These are phyloP conservation scores for Pythium oligandrum DNA, from an alignment of 352 stramenopile species.

Conservation along the genomic window DNA sequence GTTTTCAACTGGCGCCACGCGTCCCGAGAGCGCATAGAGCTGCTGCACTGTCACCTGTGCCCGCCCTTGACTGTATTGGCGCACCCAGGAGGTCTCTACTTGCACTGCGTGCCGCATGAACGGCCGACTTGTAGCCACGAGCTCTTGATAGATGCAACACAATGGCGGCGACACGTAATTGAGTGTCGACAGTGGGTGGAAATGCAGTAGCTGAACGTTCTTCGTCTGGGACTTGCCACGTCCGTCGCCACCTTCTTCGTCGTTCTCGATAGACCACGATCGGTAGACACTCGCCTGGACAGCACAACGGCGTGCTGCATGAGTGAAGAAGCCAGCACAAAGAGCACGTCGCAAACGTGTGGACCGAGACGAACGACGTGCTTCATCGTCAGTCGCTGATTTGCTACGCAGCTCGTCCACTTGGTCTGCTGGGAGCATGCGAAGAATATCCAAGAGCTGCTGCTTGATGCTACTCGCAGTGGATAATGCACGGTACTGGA, in stretches of 20 bases:
- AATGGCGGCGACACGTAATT: constrained; percentile 36
- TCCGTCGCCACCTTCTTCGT: constrained; percentile 4
- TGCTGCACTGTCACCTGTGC: constrained; percentile 20
- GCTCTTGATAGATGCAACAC: constrained; percentile 66
- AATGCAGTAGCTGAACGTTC: constrained; percentile 48
- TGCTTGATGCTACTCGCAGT: constrained; percentile 45
- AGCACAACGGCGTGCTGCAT: constrained; percentile 56
- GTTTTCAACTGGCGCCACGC: no score
- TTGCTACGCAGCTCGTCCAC: constrained; percentile 13
- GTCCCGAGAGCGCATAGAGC: constrained; percentile 20
- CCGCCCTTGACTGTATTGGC: constrained; percentile 31
- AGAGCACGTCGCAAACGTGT: constrained; percentile 16
- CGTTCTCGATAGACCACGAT: neutral
- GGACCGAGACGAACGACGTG: constrained; percentile 5
- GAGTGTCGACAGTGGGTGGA: constrained; percentile 63
- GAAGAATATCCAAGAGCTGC: constrained; percentile 60
- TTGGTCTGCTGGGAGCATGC: constrained; percentile 24
- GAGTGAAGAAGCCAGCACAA: constrained; percentile 66
- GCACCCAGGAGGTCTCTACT: constrained; percentile 50
- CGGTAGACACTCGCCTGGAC: constrained; percentile 55
- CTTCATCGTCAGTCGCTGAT: neutral
- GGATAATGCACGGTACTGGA: constrained; percentile 48
- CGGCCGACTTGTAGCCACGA: constrained; percentile 64
- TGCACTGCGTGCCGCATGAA: constrained; percentile 60
- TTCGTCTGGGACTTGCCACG: neutral